Conservation (phyloP, 83 land plant species). For the Thuja plicata region DNA sequence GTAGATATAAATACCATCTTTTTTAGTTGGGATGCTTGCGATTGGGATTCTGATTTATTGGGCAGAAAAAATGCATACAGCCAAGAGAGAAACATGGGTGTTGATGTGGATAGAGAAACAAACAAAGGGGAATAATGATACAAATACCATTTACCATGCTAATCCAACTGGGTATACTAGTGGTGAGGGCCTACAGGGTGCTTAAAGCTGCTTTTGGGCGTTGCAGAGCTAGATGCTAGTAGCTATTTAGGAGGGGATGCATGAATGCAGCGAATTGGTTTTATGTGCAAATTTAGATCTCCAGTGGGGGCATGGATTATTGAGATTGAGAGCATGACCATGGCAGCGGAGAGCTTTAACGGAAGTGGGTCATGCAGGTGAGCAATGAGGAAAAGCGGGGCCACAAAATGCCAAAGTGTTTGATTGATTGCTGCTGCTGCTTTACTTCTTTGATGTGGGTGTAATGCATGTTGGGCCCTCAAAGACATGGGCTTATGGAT, state of each 20-base stretch:
- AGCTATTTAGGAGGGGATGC: conserved; percentile 6
- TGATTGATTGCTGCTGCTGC: conserved; percentile 7
- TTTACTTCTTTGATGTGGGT: background rate
- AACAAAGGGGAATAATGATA: background rate
- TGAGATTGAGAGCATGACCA: conserved; percentile 5
- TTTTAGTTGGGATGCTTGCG: background rate
- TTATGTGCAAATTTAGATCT: conserved; percentile 15
- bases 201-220: conserved; percentile 14
- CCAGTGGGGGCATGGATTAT: conserved; percentile 4
- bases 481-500: background rate
- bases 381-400: conserved; percentile 2
- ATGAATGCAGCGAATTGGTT: conserved; percentile 9
- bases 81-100: background rate
- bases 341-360: conserved; percentile 11
- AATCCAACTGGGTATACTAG: conserved; percentile 14
- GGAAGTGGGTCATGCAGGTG: conserved; percentile 16
- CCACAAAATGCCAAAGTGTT: conserved; percentile 2
- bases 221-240: conserved; percentile 18
- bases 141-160: background rate
- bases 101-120: background rate
- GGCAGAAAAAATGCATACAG: background rate
- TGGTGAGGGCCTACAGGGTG: background rate
- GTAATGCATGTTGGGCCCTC: conserved; percentile 9
- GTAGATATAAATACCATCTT: background rate
- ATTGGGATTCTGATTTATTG: background rate